A percentile compares a stretch with the other conserved stretches of the same genome.
Conservation (phyloP, 1,284 basidiomycete genomes). For the Rhodotorula sp. region DNA sequence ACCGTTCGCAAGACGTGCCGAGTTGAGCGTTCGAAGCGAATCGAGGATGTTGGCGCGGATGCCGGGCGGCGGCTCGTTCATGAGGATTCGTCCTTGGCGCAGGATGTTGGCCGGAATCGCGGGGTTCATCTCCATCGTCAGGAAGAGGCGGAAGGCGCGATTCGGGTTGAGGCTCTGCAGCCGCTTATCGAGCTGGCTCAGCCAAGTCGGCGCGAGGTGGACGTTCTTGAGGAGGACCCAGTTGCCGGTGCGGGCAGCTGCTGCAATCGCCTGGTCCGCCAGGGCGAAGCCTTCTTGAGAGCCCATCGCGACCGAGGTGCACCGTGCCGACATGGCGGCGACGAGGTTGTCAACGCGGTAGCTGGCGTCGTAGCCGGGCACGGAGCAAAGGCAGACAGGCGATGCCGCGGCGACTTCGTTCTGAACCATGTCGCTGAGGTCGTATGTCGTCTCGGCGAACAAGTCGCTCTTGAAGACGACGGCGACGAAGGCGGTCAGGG, state of each 20-base stretch:
- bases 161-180: constrained; percentile 87
- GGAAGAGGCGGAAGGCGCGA: constrained; percentile 86
- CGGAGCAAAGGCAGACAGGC: constrained; percentile 85
- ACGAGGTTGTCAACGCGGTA: constrained; percentile 89
- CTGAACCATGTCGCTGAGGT: constrained; percentile 71
- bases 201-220: constrained; percentile 88
- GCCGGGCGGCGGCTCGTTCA: constrained; percentile 96
- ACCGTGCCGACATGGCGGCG: constrained; percentile 63
- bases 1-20: constrained; percentile 66
- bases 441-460: constrained; percentile 66
- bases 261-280: constrained; percentile 89
- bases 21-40: constrained; percentile 74
- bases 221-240: constrained; percentile 97
- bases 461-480: constrained; percentile 76
- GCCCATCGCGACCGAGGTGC: constrained; percentile 92
- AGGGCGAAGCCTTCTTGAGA: constrained; percentile 92
- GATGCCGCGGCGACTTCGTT: constrained; percentile 76
- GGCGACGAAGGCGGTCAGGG: constrained; percentile 70
- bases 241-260: constrained; percentile 82
- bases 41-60: constrained; percentile 92
- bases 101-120: constrained; percentile 92
- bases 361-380: constrained; percentile 94
- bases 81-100: constrained; percentile 87
- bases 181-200: constrained; percentile 91
- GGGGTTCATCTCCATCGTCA: constrained; percentile 93